Evolutionary conservation across 441 rosid genomes (phyloP).

Genomic region (Gossypium davidsonii): DNA sequence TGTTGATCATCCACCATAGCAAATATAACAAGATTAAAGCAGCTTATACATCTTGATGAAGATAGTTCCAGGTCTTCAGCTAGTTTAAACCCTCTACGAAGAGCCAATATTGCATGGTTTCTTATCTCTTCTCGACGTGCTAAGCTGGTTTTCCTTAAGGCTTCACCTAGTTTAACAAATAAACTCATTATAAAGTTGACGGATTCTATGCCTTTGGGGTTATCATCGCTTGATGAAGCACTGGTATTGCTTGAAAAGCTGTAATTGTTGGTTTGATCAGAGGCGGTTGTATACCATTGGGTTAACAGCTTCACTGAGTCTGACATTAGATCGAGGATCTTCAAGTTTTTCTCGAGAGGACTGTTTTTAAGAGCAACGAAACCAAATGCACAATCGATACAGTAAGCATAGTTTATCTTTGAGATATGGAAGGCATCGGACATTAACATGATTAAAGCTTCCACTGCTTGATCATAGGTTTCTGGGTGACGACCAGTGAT

Average conservation of each 20-base stretch:
- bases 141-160: conserved; percentile 66
- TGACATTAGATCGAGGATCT: conserved; percentile 57
- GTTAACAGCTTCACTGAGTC: conserved; percentile 48
- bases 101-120: conserved; percentile 53
- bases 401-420: conserved; percentile 48
- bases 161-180: conserved; percentile 73
- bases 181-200: conserved; percentile 34
- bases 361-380: conserved; percentile 70
- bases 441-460: conserved; percentile 52
- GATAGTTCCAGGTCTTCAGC: conserved; percentile 62
- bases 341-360: conserved; percentile 67
- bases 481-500: conserved; percentile 63
- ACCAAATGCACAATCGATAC: conserved; percentile 73
- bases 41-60: conserved; percentile 48
- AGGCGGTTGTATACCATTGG: conserved; percentile 43
- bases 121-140: conserved; percentile 78
- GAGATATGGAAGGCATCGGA: conserved; percentile 46
- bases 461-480: conserved; percentile 67
- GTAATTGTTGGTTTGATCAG: conserved; percentile 33
- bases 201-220: conserved; percentile 25
- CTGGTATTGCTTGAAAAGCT: conserved; percentile 48
- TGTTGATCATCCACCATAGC: conserved; percentile 79
- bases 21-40: conserved; percentile 64
- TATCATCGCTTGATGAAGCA: conserved; percentile 36
- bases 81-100: conserved; percentile 46